These are phyloP conservation scores for Tulasnella sp. DNA, from an alignment of 768 basidiomycete genomes.

Conservation along the genomic window DNA sequence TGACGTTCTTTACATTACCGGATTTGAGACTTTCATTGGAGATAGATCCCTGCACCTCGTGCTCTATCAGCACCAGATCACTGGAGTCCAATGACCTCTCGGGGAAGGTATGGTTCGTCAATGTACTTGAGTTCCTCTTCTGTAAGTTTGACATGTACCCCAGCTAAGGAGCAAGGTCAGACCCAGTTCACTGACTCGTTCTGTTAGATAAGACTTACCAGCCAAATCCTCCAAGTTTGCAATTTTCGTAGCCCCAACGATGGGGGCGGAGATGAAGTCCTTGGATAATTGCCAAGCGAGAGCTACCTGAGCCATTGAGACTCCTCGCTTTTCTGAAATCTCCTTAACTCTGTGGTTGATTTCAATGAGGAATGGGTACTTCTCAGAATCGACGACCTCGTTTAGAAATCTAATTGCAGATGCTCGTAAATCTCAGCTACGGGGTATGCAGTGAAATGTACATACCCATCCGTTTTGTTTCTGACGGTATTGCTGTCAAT, in stretches of 20 bases:
- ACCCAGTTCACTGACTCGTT: no score
- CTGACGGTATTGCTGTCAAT: slow-evolving; percentile 3
- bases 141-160: background rate
- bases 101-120: background rate
- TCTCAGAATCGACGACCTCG: background rate
- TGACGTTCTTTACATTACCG: no score
- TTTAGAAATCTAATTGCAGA: no score
- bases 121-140: background rate
- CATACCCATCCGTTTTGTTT: slow-evolving; percentile 2
- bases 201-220: slow-evolving; percentile 24
- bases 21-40: no score
- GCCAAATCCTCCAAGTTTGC: slow-evolving; percentile 41
- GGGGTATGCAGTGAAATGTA: no score
- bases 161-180: background rate
- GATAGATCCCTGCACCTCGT: no score
- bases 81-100: background rate
- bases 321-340: background rate
- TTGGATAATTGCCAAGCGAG: slow-evolving; percentile 32
- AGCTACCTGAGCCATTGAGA: slow-evolving; percentile 25
- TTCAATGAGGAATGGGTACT: no score
- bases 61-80: no score
- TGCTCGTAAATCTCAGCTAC: no score
- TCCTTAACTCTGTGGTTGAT: background rate
- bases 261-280: slow-evolving; percentile 37
- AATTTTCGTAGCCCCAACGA: slow-evolving; percentile 42